Evolutionary conservation across 1,284 basidiomycete species (phyloP).

Genomic region (Anthracocystis walkeri): DNA sequence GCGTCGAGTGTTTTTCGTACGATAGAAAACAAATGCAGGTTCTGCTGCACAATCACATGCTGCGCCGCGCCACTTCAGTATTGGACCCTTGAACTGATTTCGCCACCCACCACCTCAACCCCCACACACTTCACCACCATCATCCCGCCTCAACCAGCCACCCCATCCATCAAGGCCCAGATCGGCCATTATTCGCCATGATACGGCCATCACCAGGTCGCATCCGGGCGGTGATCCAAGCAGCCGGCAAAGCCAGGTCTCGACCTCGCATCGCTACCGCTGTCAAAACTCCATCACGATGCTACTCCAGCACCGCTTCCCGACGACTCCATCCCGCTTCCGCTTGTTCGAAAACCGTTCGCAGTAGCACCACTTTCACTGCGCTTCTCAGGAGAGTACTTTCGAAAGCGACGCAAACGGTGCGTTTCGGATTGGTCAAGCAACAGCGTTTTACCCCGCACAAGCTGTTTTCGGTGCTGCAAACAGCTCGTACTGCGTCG

Average conservation of each 20-base stretch:
- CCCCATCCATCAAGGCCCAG: neutral
- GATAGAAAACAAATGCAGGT: no score
- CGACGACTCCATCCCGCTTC: slow-evolving; percentile 2
- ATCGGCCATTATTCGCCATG: slow-evolving; percentile 1
- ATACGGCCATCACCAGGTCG: slow-evolving; percentile 28
- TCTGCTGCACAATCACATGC: no score
- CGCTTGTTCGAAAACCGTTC: neutral
- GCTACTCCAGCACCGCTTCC: neutral
- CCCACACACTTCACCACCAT: slow-evolving; percentile 1
- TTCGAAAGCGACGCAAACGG: neutral
- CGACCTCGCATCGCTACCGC: slow-evolving; percentile 11
- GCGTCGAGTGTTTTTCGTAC: no score
- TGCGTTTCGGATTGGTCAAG: neutral
- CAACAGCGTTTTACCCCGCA: neutral
- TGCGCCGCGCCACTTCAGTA: no score
- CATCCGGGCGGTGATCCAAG: slow-evolving; percentile 10
- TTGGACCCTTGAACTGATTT: no score
- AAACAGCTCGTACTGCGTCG: neutral
- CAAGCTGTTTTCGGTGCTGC: neutral
- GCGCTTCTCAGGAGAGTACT: neutral
- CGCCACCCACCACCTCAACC: no score
- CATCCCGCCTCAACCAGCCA: neutral
- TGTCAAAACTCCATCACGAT: slow-evolving; percentile 1
- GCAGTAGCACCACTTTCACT: neutral
- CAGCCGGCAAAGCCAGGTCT: slow-evolving; percentile 4